Evolutionary conservation across 2,329 filamentous ascomycete species (phyloP), one percentile per base, ranked within the genome.

Genomic region (Dendryphion nanum): DNA sequence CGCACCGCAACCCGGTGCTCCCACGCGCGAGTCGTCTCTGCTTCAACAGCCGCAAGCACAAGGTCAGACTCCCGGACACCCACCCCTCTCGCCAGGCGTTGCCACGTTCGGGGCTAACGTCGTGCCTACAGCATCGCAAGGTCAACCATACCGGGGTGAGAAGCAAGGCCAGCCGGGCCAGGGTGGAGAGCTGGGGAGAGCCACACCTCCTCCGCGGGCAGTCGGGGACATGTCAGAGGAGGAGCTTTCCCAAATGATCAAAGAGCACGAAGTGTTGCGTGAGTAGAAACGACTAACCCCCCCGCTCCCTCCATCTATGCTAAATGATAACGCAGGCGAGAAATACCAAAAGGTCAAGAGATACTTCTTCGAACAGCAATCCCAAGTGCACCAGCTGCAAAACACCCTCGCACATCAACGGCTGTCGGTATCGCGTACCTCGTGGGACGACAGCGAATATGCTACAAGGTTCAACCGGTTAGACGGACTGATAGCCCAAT

Each of bases 281-380:
- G 59, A 64, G 70, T 48, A 13, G 24, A 23, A 34, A 12, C 13
- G 20, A 18, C 17, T 5, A 40, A 30, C 23, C 40, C 42, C 33
- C 47, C 36, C 20, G 24, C 19, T 31, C 42, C 42, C n/a, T n/a
- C n/a, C n/a, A n/a, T n/a, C n/a, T n/a, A n/a, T n/a, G n/a, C n/a
- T n/a, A n/a, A n/a, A n/a, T n/a, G n/a, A 10, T 26, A n/a, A 26
- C 3, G n/a, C 36, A 95, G 90, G 93, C 59, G 82, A 81, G 51
- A 98, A 98, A 71, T 98, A 98, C 65, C 94, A 94, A 65, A 95
- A 96, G 62, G 91, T 98, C 41, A 98, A 98, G 73, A 83, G 89
- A 39, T 86, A 96, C 55, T 98, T 96, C 64, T 97, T 97, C 64
- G 93, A 97, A 48, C 85, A 95, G 54, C 86, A 84, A 50, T 77